Evolutionary conservation across 2,329 filamentous ascomycete species (phyloP), one percentile per base, ranked within the genome.

Genomic region (Mycosphaerella sp.): DNA sequence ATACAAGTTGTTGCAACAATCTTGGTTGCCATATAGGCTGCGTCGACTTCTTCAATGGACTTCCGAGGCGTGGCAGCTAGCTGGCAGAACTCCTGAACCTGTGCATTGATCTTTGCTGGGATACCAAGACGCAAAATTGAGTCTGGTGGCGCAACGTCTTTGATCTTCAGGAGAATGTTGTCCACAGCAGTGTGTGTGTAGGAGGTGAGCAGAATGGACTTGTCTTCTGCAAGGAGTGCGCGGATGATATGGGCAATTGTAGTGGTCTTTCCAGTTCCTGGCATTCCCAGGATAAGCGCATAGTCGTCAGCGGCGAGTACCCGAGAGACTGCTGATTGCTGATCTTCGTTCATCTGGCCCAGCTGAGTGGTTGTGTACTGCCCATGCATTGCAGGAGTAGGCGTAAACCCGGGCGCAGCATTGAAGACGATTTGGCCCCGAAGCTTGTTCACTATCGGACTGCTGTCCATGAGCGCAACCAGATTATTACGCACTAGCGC

Each of bases 131-230:
- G 85, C 36, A 98, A 75, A 48, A 95, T 85, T 7, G 82, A 81
- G 61, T 92, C 87, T 23, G 58, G 48, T 5, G 62, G 67, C 4
- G 63, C 67, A 23, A 68, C 59, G 21, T 86, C 76, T 49, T 86
- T 86, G 52, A 98, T 84, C 72, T 98, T 98, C 57, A 98, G 76
- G 6, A 98, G 75, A 63, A 98, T 98, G 62, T 98, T 98, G 80
- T 98, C 93, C 2, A 98, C 93, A 2, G 93, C 93, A 1, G 91
- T 95, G 67, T 98, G 93, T 0, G 93, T 98, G 69, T 97, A 97
- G 0, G 91, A 96, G 0, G 93, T 95, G 40, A 98, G 76, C 6
- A 98, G 76, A 11, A 98, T 90, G 53, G 87, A 95, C 73, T 97
- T 97, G 9, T 89, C 87, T 69, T 95, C 88, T 0, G 86, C 83